These are phyloP conservation scores for Oryza brachyantha DNA, from an alignment of 176 grass and related monocot species.

Conservation along the genomic window DNA sequence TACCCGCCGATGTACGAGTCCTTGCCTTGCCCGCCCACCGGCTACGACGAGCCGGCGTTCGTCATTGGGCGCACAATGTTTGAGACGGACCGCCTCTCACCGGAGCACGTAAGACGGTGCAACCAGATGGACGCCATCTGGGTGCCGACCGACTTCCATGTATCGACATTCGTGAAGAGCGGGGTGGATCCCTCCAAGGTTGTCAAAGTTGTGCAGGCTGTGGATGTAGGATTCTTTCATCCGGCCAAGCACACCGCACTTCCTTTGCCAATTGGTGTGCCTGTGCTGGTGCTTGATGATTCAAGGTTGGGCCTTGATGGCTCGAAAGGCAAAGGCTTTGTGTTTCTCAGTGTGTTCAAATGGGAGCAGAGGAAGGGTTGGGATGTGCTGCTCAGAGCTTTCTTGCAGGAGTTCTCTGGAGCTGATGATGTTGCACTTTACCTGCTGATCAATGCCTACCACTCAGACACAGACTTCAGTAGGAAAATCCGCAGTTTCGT, in stretches of 20 bases:
- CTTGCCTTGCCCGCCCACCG: conserved; percentile 51
- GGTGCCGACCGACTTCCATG: conserved; percentile 69
- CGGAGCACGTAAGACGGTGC: conserved; percentile 57
- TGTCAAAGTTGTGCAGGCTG: conserved; percentile 62
- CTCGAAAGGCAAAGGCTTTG: conserved; percentile 23
- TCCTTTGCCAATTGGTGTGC: conserved; percentile 31
- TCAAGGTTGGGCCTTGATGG: not conserved
- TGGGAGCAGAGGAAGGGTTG: conserved; percentile 79
- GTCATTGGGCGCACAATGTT: conserved; percentile 76
- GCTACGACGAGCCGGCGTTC: conserved; percentile 50
- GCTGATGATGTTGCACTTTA: conserved; percentile 49
- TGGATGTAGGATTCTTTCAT: conserved; percentile 67
- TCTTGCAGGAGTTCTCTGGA: conserved; percentile 59
- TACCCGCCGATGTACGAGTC: conserved; percentile 59
- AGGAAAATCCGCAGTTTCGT: conserved; percentile 43
- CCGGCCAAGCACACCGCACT: conserved; percentile 36
- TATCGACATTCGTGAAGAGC: conserved; percentile 44
- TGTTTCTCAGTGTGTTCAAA: conserved; percentile 74
- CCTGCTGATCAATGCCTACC: conserved; percentile 55
- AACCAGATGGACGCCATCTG: conserved; percentile 71
- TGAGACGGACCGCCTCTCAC: conserved; percentile 60
- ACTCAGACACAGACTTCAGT: conserved; percentile 51
- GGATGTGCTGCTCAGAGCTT: conserved; percentile 66
- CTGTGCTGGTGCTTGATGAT: conserved; percentile 23
- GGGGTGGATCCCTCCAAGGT: conserved; percentile 56